A percentile compares a stretch with the other conserved stretches of the same genome.
Evolutionary conservation across 768 basidiomycete genomes (phyloP).

Genomic region (Kwoniella botswanensis): DNA sequence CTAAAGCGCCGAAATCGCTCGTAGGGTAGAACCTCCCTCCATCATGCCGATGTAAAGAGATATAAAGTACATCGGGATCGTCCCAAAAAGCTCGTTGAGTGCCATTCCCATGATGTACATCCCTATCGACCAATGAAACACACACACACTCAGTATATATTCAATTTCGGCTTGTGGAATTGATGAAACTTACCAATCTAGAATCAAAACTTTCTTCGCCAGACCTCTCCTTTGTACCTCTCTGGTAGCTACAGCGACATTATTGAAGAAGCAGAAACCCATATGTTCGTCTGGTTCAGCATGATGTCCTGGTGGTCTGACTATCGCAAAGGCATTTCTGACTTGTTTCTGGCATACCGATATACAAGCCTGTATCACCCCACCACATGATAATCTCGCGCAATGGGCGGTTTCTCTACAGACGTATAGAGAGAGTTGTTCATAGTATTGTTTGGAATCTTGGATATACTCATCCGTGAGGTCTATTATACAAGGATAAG

Average conservation of each 20-base stretch:
- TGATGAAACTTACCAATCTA: constrained; percentile 81
- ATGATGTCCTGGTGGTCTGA: constrained; percentile 96
- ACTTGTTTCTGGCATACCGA: constrained; percentile 81
- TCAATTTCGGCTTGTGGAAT: background rate
- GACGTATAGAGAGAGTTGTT: constrained; percentile 89
- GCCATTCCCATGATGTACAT: constrained; percentile 97
- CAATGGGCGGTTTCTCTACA: constrained; percentile 80
- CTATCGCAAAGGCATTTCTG: constrained; percentile 89
- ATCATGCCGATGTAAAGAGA: constrained; percentile 94
- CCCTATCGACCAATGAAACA: constrained; percentile 64
- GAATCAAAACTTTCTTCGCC: constrained; percentile 80
- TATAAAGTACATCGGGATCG: constrained; percentile 86
- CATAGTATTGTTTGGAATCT: constrained; percentile 81
- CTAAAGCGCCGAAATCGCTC: constrained; percentile 83
- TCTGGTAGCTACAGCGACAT: constrained; percentile 88
- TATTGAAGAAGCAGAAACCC: constrained; percentile 99
- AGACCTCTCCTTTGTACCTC: constrained; percentile 74
- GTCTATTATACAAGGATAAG: constrained; percentile 60
- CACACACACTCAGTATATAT: constrained; percentile 11
- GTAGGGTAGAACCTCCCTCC: constrained; percentile 90
- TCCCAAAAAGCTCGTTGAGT: constrained; percentile 96
- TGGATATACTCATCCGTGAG: constrained; percentile 76
- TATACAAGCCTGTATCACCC: constrained; percentile 86
- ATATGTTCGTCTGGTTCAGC: constrained; percentile 97
- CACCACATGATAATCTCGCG: constrained; percentile 88